phyloP scores from a whole-genome alignment of 371 early-diverging fungal genomes.

The Mucor indicus region DNA sequence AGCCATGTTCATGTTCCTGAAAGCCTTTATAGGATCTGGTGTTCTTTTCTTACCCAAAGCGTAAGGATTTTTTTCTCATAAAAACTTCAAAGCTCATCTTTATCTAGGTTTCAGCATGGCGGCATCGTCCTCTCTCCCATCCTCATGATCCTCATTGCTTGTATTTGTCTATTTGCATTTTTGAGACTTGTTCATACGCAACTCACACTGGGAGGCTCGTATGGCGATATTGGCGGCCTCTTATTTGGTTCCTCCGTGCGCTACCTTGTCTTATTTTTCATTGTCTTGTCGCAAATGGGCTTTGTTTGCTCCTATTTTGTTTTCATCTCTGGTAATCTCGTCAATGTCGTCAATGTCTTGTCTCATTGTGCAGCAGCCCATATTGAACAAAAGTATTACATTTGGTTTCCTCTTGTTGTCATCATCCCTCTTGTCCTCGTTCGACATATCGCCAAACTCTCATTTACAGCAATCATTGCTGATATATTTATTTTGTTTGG shows the following conservation, averaged over 20 bases:
- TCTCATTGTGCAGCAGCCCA: conserved; percentile 31
- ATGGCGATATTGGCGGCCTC: conserved; percentile 74
- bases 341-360: conserved; percentile 39
- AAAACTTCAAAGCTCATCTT: neutral
- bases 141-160: conserved; percentile 22
- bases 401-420: conserved; percentile 56
- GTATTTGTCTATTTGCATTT: conserved; percentile 29
- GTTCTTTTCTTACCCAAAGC: conserved; percentile 66
- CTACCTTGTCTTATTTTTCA: conserved; percentile 54
- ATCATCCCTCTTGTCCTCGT: conserved; percentile 67
- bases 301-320: conserved; percentile 50
- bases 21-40: conserved; percentile 77
- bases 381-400: conserved; percentile 42
- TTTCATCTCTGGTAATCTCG: conserved; percentile 44
- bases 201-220: conserved; percentile 56
- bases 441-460: conserved; percentile 64
- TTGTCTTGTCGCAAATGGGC: conserved; percentile 66
- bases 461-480: conserved; percentile 64
- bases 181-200: conserved; percentile 31
- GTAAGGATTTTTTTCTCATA: too few species aligned
- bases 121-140: conserved; percentile 26
- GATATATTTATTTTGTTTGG: conserved; percentile 71
- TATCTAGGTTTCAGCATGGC: conserved; percentile 25
- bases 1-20: conserved; percentile 73
- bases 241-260: conserved; percentile 62